Conservation (phyloP, 805 yeast species). For the Isabelozyma rhagii region DNA sequence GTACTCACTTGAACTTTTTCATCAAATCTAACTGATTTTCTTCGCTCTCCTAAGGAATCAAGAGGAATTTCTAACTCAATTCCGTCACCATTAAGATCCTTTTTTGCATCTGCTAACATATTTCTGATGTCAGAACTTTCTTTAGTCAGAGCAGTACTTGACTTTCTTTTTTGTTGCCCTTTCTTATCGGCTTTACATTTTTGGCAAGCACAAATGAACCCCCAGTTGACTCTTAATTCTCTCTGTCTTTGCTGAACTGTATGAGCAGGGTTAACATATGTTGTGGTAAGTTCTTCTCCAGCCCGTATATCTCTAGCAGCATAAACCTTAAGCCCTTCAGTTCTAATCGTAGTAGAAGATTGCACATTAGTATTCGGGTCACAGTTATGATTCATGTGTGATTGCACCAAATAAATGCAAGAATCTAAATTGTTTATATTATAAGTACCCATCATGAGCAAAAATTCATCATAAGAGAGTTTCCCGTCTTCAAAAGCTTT, state of each 20-base stretch:
- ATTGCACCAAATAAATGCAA: constrained; percentile 56
- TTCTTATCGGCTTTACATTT: constrained; percentile 60
- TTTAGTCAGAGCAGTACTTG: constrained; percentile 25
- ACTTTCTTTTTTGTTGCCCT: constrained; percentile 43
- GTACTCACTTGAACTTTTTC: constrained; percentile 41
- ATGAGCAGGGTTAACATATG: constrained; percentile 67
- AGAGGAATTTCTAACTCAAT: constrained; percentile 46
- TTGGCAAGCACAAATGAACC: constrained; percentile 66
- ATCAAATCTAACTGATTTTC: constrained; percentile 66
- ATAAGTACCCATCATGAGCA: constrained; percentile 65
- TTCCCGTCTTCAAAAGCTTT: constrained; percentile 19
- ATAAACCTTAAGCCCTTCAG: constrained; percentile 55
- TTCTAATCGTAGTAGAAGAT: constrained; percentile 33
- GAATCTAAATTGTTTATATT: constrained; percentile 72
- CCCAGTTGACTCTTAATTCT: constrained; percentile 72
- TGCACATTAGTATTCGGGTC: constrained; percentile 64
- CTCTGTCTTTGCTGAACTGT: constrained; percentile 61
- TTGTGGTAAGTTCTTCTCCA: constrained; percentile 67
- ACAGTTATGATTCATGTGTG: constrained; percentile 77
- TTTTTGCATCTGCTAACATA: constrained; percentile 40
- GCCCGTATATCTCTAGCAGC: constrained; percentile 57
- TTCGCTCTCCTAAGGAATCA: constrained; percentile 37
- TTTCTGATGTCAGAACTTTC: constrained; percentile 42
- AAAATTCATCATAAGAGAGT: constrained; percentile 49
- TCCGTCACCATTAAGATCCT: constrained; percentile 38